Evolutionary conservation across 768 basidiomycete genomes (phyloP), one percentile per base, ranked within the genome.

Genomic region (Xerocomellus intermedius): DNA sequence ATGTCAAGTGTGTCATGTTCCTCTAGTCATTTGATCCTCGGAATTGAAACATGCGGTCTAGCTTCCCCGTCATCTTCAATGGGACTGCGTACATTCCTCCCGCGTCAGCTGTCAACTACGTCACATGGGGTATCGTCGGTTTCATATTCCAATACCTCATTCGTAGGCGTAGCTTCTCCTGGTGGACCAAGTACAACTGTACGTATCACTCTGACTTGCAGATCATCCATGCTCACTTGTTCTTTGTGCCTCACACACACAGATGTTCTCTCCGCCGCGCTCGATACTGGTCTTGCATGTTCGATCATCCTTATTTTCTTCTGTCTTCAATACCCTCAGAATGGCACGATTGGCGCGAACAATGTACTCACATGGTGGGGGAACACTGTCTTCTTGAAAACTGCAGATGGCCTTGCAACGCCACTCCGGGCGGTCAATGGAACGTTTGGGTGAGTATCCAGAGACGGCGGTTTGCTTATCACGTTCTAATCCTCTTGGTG

Each of bases 351-450:
- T 56, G 87, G 84, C 6, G n/a, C 61, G 12, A 71, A 77, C 50
- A 83, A 55, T n/a, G 64, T 89, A 42, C 78, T 77, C 46, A 59
- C 56, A 1, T 90, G 87, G 88, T 89, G 86, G 87, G 88, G 87
- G 12, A 89, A 89, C 59, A 79, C 73, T 56, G 64, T 71, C 8
- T 69, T 55, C 54, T 6, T 51, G 42, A 69, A 69, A 0, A 76
- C 71, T 1, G 74, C 62, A 3, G 75, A 77, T 45, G 64, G 50
- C 16, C 28, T n/a, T 4, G 21, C 43, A 3, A 48, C 54, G 36
- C 54, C 69, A 0, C 54, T 71, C 1, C 37, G 21, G 9, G 17
- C 42, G 5, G n/a, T 37, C 5, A 56, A 64, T 13, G 49, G 56
- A 4, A 72, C 67, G 8, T 70, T 73, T 48, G 69, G 69, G 69